phyloP scores from a whole-genome alignment of 495 filamentous ascomycete genomes.

The Penicillium diatomitis region DNA sequence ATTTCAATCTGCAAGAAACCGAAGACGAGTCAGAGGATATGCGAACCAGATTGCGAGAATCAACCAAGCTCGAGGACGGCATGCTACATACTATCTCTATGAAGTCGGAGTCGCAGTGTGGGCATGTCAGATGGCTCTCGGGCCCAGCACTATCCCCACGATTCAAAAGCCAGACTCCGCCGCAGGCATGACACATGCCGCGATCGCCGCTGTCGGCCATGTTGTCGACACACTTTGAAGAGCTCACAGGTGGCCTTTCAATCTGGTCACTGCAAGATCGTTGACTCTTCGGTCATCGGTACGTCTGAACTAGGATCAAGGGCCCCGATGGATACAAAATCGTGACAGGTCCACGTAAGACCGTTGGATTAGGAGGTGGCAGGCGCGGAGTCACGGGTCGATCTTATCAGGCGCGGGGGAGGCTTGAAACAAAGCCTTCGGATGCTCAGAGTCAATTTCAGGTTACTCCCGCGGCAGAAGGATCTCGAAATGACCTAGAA shows the following conservation, averaged over 20 bases:
- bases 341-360: no score
- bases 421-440: not conserved
- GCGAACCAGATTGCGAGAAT: not conserved
- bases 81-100: constrained; percentile 59
- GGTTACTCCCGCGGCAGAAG: no score
- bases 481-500: no score
- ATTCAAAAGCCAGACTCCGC: constrained; percentile 67
- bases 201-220: constrained; percentile 42
- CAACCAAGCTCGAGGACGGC: constrained; percentile 20
- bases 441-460: not conserved
- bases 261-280: no score
- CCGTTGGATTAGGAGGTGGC: no score
- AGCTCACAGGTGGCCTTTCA: no score
- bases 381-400: constrained; percentile 15
- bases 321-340: no score
- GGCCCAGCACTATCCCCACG: not conserved
- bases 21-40: constrained; percentile 18
- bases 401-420: constrained; percentile 11
- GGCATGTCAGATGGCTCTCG: constrained; percentile 59
- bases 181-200: constrained; percentile 75
- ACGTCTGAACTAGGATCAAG: no score
- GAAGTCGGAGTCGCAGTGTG: constrained; percentile 67
- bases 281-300: no score
- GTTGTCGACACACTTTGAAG: not conserved
- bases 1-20: constrained; percentile 24